Base-by-base conservation (phyloP, 805 yeast genomes). In the Hemisphaericaspora nanyangensis region DNA sequence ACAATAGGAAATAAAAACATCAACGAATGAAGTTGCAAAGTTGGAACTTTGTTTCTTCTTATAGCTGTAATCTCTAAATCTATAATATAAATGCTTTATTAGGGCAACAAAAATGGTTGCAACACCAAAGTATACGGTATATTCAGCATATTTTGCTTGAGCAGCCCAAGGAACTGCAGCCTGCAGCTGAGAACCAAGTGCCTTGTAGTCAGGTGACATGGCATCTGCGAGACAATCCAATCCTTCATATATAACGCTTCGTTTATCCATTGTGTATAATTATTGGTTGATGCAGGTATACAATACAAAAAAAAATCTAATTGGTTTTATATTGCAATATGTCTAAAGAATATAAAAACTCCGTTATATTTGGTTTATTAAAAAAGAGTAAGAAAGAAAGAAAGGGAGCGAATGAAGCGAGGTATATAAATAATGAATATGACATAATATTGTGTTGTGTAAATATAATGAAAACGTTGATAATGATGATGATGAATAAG, bases 101-200 rank as follows among this genome's bases (percentile, higher is more conserved):
- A 58, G 39, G 1, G 66, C 65, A 1, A 63, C 40, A 22, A 55
- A 54, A 7, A 71, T 49, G 5, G 65, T 48, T 2, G 64, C 74
- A 7, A 54, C 63, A 4, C 69, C 68, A 44, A 63, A 65, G 43
- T 72, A 73, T 1, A 64, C 44, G 12, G 72, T 59, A 38, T 61
- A 63, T 24, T 59, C 55, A 2, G 67, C 76, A 45, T 66, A 73
- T 1, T 34, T 18, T 1, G 58, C 39, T 38, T 61, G 55, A 35
- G 41, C 47, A 28, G 54, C 38, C 60, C 61, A 51, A 2, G 65
- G 56, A 29, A 59, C 49, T 4, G 48, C 55, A 0, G 51, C 50
- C 40, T 68, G 74, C 42, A 67, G 65, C 8, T 32, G 42, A 8
- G n/a, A 41, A 5, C 33, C 16, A 18, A 50, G 48, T 16, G 34